Base-by-base conservation (phyloP, 2,329 filamentous ascomycete species). In the Fusarium sp. region DNA sequence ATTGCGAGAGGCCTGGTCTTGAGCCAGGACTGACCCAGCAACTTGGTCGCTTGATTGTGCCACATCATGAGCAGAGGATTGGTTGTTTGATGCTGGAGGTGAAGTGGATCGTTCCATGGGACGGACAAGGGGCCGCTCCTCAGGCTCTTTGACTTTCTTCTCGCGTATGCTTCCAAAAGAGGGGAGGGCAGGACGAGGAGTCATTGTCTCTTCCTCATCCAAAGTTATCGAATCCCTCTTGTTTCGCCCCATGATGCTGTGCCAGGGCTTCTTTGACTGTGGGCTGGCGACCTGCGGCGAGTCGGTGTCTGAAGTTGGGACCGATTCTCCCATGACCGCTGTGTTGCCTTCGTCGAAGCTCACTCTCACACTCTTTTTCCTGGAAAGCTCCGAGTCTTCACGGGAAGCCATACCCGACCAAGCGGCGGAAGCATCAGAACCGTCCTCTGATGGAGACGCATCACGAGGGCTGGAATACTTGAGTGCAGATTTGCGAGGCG, bases 341-440 rank as follows among this genome's bases (percentile, higher is more conserved):
- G 83, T 85, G n/a, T 79, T 83, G 32, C 85, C 84, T 48, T 93
- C 90, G 65, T 93, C 90, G 74, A 94, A 97, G 78, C 93, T 97
- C 45, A 94, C 91, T 23, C 91, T 84, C 2, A 86, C 86, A 38
- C 83, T 86, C 77, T 90, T 93, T 78, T 88, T 93, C 60, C 86
- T 82, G 19, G 78, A 71, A 2, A 76, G 30, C 3, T 71, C 47
- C 2, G 71, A 24, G 12, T 86, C 84, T 4, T 83, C 80, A 8
- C 74, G 72, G 6, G 51, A 48, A 7, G 60, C 70, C 17, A 71
- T 68, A 14, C 71, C 73, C 32, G 69, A 67, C 24, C 56, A 68
- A 44, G 71, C 75, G 40, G 64, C 71, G 1, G 81, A 83, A 42
- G 75, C 77, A 68, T 83, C 84, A 4, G 84, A 85, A 23, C 81